Evolutionary conservation across 495 filamentous ascomycete species (phyloP), one percentile per base, ranked within the genome.

Genomic region (Aspergillus campestris): DNA sequence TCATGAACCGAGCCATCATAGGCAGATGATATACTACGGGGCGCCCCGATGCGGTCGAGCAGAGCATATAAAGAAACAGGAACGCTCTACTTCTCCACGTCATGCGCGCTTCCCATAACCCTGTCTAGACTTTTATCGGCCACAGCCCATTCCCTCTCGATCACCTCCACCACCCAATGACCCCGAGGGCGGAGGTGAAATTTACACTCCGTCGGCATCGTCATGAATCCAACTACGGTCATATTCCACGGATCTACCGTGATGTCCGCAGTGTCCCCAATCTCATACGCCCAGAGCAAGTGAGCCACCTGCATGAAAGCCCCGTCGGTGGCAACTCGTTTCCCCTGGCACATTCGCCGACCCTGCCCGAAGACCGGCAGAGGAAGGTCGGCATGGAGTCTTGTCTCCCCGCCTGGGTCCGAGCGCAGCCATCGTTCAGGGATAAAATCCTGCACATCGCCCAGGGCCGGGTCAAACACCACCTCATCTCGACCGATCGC

Each of bases 211-310:
- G 11, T 44, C 6, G 59, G 59, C 47, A 55, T 55, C 5, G 51
- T 58, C 58, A 64, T 56, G 35, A 60, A 58, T 3, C 60, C 59
- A 33, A 40, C 51, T 7, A 63, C 60, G 2, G 51, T 49, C 60
- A 63, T 63, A 12, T 38, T 55, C 55, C 52, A 58, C 27, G 57
- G 57, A 57, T 63, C 60, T 27, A 59, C 39, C 42, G 27, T 51
- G 33, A 44, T 52, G n/a, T 52, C 60, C 9, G 57, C 35, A 15
- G 30, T 33, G 1, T 31, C 37, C 45, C 59, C 49, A 7, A 63
- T 31, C 37, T 64, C 60, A 48, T 61, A 64, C 9, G 60, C 58
- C 60, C 60, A 64, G 1, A 64, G 44, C 35, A 64, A 33, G 34
- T 31, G 44, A 11, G 60, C 55, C 38, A 64, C 36, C 35, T 59